phyloP scores from a whole-genome alignment of 177 flowering plant species.

The Vitis hybrid region DNA sequence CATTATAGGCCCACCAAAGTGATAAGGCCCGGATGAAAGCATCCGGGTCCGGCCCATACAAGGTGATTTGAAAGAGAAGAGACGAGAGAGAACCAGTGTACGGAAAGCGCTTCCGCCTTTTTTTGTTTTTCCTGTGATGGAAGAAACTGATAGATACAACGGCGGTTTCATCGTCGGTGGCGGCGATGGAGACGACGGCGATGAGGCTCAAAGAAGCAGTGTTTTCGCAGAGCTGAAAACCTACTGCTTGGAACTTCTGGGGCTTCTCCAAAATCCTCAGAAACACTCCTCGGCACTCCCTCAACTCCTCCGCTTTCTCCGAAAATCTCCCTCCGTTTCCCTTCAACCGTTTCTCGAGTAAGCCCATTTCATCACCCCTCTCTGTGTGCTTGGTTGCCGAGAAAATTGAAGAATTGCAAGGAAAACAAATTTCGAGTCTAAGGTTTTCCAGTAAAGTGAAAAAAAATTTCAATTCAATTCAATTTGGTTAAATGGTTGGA shows the following conservation, averaged over 20 bases:
- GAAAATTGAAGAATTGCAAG: no score
- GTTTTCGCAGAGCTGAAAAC: conserved; percentile 38
- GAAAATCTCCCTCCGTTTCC: conserved; percentile 28
- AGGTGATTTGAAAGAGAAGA: background rate
- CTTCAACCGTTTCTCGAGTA: conserved; percentile 80
- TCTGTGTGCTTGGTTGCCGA: background rate
- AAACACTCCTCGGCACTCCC: conserved; percentile 28
- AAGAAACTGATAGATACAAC: conserved; percentile 10
- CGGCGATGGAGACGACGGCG: conserved; percentile 5
- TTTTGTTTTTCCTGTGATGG: conserved; percentile 4
- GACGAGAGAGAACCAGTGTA: no score
- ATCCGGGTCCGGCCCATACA: no score
- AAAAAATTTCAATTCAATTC: no score
- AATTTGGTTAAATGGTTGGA: no score
- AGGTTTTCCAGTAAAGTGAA: no score
- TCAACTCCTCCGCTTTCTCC: conserved; percentile 46
- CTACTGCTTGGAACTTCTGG: conserved; percentile 42
- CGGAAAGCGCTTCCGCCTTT: background rate
- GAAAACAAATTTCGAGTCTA: no score
- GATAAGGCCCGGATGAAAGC: no score
- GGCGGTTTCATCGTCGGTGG: conserved; percentile 5
- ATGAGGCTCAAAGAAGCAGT: conserved; percentile 5
- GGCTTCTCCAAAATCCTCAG: conserved; percentile 53
- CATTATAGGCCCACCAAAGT: no score
- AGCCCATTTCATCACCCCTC: conserved; percentile 7